Evolutionary conservation across 345 rosid species (phyloP).

Genomic region (Salix brachista): DNA sequence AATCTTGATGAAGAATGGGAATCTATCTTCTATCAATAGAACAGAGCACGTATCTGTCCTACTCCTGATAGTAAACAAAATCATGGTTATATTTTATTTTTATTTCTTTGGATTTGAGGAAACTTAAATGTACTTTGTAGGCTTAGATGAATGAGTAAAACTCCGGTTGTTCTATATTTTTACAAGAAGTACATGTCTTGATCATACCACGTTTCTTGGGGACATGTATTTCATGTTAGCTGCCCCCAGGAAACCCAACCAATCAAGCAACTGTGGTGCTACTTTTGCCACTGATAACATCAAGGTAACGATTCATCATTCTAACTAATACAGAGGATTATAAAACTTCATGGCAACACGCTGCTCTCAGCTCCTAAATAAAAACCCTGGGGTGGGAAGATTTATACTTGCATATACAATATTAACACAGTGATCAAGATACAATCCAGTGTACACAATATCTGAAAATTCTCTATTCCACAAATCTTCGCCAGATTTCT

Average conservation of each 20-base stretch:
- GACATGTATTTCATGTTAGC: background rate
- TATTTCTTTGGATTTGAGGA: too few species aligned
- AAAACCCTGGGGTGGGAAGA: conserved; percentile 7
- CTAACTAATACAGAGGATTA: background rate
- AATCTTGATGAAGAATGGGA: too few species aligned
- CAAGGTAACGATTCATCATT: background rate
- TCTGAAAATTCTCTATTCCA: conserved; percentile 5
- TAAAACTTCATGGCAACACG: background rate
- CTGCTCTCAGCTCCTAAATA: background rate
- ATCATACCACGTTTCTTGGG: too few species aligned
- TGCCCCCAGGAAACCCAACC: background rate
- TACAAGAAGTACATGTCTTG: too few species aligned
- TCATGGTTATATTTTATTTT: background rate
- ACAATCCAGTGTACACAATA: conserved; percentile 2
- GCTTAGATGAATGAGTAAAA: too few species aligned
- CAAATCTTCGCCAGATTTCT: conserved; percentile 1
- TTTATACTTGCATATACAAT: conserved; percentile 11
- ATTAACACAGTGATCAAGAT: conserved; percentile 15
- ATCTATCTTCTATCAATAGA: too few species aligned
- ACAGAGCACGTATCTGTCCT: too few species aligned
- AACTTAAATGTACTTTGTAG: too few species aligned
- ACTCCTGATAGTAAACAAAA: too few species aligned
- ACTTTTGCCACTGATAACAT: background rate
- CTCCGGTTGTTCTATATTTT: too few species aligned
- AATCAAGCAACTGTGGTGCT: background rate